Percentiles rank a stretch among this genome's conserved stretches.
phyloP scores from a whole-genome alignment of 352 stramenopile genomes.

The Albugo candida region DNA sequence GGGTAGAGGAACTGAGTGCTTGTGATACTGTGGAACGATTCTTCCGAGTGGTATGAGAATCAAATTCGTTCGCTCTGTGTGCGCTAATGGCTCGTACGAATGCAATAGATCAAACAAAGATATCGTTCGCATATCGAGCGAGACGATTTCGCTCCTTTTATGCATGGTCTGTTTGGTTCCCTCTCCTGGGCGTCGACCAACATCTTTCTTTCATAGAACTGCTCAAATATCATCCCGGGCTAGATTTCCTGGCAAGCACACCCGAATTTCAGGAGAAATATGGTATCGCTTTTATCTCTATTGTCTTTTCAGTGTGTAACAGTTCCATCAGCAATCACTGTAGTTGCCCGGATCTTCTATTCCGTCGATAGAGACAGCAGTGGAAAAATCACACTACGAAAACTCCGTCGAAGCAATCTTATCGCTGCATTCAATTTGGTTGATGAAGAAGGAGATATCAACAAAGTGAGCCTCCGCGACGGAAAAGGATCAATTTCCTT shows the following conservation, averaged over 20 bases:
- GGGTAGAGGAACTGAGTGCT: slow-evolving; percentile 86
- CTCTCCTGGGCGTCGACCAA: not conserved
- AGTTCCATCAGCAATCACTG: slow-evolving; percentile 74
- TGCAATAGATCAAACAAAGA: slow-evolving; percentile 79
- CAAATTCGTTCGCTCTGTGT: not conserved
- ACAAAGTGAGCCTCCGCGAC: slow-evolving; percentile 79
- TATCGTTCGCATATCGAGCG: slow-evolving; percentile 78
- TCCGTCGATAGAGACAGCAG: slow-evolving; percentile 86
- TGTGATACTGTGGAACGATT: slow-evolving; percentile 94
- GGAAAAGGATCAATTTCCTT: not conserved
- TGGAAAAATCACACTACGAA: slow-evolving; percentile 88
- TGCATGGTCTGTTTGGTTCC: slow-evolving; percentile 56
- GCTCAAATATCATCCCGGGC: slow-evolving; percentile 77
- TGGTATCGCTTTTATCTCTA: slow-evolving; percentile 16
- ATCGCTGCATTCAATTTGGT: slow-evolving; percentile 90
- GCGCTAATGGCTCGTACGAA: not conserved
- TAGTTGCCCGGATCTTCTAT: slow-evolving; percentile 91
- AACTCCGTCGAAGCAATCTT: slow-evolving; percentile 88
- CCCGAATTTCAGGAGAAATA: slow-evolving; percentile 99
- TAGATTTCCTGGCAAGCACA: slow-evolving; percentile 94
- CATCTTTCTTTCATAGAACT: slow-evolving; percentile 21
- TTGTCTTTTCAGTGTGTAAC: not conserved
- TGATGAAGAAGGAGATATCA: slow-evolving; percentile 99
- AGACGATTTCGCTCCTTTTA: slow-evolving; percentile 95
- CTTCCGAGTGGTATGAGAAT: slow-evolving; percentile 82